These are phyloP conservation scores for Metschnikowia shivogae DNA, from an alignment of 805 yeast species.

Conservation along the genomic window DNA sequence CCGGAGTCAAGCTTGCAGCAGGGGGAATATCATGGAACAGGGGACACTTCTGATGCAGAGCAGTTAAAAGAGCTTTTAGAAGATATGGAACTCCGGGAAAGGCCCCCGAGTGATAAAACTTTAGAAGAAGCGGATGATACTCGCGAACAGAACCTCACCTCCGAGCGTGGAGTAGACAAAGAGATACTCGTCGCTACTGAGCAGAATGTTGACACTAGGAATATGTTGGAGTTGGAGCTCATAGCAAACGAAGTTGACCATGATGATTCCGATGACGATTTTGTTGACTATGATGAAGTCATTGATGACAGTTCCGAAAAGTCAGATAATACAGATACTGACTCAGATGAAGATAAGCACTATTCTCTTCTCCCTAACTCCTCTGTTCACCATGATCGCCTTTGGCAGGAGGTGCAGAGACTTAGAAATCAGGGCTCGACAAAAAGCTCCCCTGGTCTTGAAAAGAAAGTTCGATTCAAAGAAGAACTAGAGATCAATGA, in stretches of 20 bases:
- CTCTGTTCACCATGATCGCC: slow-evolving; percentile 18
- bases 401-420: slow-evolving; percentile 40
- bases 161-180: neutral
- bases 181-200: neutral
- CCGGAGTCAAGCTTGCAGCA: neutral
- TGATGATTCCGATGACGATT: slow-evolving; percentile 30
- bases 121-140: neutral
- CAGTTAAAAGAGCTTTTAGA: slow-evolving; percentile 28
- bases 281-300: slow-evolving; percentile 22
- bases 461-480: slow-evolving; percentile 53
- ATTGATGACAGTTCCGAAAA: slow-evolving; percentile 20
- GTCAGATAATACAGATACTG: slow-evolving; percentile 21
- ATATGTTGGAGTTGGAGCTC: slow-evolving; percentile 49
- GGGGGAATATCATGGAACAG: neutral
- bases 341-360: slow-evolving; percentile 29
- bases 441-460: neutral
- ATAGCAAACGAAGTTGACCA: slow-evolving; percentile 46
- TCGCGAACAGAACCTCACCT: neutral
- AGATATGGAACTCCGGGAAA: slow-evolving; percentile 30
- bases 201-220: neutral
- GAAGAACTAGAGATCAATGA: slow-evolving; percentile 53
- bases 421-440: slow-evolving; percentile 17
- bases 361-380: slow-evolving; percentile 10
- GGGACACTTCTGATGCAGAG: slow-evolving; percentile 7
- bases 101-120: neutral